Evolutionary conservation across 1,284 basidiomycete genomes (phyloP), one percentile per base, ranked within the genome.

Genomic region (Trametes polyzona): DNA sequence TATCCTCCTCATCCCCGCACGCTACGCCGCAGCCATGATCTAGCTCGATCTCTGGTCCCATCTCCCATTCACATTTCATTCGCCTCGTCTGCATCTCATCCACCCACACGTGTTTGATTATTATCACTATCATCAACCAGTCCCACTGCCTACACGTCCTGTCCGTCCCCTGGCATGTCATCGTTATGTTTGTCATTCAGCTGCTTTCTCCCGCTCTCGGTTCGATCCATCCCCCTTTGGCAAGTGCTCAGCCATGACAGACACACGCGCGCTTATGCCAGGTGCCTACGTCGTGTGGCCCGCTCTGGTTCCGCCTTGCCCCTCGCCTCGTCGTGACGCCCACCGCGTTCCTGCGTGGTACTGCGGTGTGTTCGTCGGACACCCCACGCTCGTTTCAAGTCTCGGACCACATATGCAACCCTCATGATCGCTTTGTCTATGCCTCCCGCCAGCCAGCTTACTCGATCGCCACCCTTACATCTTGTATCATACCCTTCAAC

Each of bases 101-200:
- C 50, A 55, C 54, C 43, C 66, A 67, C 64, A 66, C 64, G 62
- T 65, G 63, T 67, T 66, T 67, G 61, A 61, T 66, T 66, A 65
- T 62, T 64, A 66, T 65, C 61, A 59, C 57, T 64, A 55, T 47
- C 55, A 61, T 60, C 63, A 61, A 62, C 52, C 40, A 56, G 55
- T 64, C 65, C n/a, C 59, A 59, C 56, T 59, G 55, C 52, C 63
- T 61, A 64, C 62, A 62, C 63, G 57, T 62, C 59, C 64, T 61
- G 63, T 66, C 57, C 58, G 56, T 61, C 57, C 48, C 61, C 49
- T 64, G 64, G 57, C 64, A 65, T 66, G 59, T 66, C 63, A 61
- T 62, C 63, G 66, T 67, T 66, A 67, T 66, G 64, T 63, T 63
- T 64, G 64, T 67, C 66, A 63, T 58, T 58, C 61, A 63, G 58